Evolutionary conservation across 1,284 basidiomycete genomes (phyloP).

Genomic region (Anthracocystis setariae): DNA sequence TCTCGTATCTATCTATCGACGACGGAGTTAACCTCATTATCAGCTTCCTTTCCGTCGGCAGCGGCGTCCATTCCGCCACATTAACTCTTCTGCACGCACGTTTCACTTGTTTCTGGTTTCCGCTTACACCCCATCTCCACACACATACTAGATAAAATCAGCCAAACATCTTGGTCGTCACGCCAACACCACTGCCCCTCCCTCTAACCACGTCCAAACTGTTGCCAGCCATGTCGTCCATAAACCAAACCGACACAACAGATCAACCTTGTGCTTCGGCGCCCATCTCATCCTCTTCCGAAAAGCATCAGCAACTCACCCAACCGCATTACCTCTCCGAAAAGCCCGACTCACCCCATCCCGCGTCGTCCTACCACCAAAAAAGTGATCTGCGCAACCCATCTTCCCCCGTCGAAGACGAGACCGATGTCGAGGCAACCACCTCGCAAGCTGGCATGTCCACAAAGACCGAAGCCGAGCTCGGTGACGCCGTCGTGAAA

Average conservation of each 20-base stretch:
- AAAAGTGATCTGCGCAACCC: slow-evolving; percentile 8
- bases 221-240: background rate
- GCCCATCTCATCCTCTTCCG: background rate
- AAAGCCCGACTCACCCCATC: background rate
- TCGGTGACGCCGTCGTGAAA: slow-evolving; percentile 31
- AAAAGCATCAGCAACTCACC: background rate
- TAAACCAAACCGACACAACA: background rate
- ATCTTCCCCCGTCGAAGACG: slow-evolving; percentile 17
- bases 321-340: no score
- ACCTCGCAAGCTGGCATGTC: slow-evolving; percentile 41
- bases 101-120: no score
- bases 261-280: background rate
- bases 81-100: background rate
- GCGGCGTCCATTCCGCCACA: slow-evolving; percentile 4
- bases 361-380: background rate
- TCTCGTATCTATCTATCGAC: background rate
- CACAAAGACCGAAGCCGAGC: slow-evolving; percentile 35
- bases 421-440: slow-evolving; percentile 33
- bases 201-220: background rate
- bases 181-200: no score
- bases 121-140: no score
- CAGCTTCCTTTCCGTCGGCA: background rate
- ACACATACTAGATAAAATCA: no score
- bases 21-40: background rate
- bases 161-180: no score